Evolutionary conservation across 768 basidiomycete species (phyloP).

Genomic region (Boletus coccyginus): DNA sequence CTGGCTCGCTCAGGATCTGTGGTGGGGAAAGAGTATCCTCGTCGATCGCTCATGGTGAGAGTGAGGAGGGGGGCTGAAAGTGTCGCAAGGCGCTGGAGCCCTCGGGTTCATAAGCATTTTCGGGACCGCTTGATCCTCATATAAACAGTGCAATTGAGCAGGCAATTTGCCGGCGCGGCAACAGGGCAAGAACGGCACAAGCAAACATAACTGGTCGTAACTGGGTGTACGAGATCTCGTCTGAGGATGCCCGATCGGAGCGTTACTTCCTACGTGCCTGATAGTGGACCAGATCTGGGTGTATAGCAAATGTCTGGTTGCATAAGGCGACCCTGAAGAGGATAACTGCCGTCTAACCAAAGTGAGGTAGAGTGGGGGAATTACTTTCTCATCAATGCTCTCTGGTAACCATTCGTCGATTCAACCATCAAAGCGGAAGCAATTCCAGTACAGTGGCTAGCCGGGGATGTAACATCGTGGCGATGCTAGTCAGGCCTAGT

Average conservation of each 20-base stretch:
- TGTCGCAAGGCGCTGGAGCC: slow-evolving; percentile 6
- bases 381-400: slow-evolving; percentile 18
- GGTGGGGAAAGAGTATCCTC: slow-evolving; percentile 27
- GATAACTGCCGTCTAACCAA: slow-evolving; percentile 30
- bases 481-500: slow-evolving; percentile 14
- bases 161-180: slow-evolving; percentile 32
- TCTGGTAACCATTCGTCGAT: slow-evolving; percentile 15
- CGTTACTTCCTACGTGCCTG: slow-evolving; percentile 28
- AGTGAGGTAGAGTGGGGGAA: slow-evolving; percentile 23
- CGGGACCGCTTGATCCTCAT: slow-evolving; percentile 30
- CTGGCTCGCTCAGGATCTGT: slow-evolving; percentile 13
- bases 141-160: slow-evolving; percentile 25
- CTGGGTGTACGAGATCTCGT: slow-evolving; percentile 28
- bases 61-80: slow-evolving; percentile 7
- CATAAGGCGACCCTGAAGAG: slow-evolving; percentile 26
- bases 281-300: slow-evolving; percentile 29
- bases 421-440: slow-evolving; percentile 19
- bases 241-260: slow-evolving; percentile 27
- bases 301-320: slow-evolving; percentile 11
- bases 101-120: slow-evolving; percentile 35
- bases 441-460: slow-evolving; percentile 14
- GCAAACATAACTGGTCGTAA: slow-evolving; percentile 30
- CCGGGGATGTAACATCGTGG: slow-evolving; percentile 18
- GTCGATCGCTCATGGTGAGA: slow-evolving; percentile 28
- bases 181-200: slow-evolving; percentile 31